Percentiles rank a stretch among this genome's conserved stretches.
Conservation (phyloP, 768 basidiomycete species). For the Hypholoma fasciculare region DNA sequence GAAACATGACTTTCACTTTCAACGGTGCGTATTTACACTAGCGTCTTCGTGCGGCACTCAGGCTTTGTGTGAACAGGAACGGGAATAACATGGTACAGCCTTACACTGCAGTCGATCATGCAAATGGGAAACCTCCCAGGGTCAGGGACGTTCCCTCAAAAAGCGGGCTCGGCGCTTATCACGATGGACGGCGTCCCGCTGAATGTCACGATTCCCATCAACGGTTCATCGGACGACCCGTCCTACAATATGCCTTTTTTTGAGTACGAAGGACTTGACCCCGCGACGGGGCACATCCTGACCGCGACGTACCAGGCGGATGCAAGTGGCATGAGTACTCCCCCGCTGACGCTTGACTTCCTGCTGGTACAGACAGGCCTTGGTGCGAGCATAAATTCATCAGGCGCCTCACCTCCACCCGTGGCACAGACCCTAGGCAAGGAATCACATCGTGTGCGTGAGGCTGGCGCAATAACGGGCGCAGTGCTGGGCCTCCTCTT, state of each 20-base stretch:
- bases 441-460: background rate
- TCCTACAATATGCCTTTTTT: background rate
- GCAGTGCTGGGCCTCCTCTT: background rate
- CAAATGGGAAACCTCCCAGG: background rate
- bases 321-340: background rate
- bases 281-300: background rate
- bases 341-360: conserved; percentile 5
- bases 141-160: background rate
- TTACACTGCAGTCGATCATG: background rate
- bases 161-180: background rate
- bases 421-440: background rate
- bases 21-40: background rate
- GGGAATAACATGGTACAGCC: conserved; percentile 2
- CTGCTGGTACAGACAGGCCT: background rate
- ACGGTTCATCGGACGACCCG: background rate
- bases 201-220: background rate
- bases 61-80: background rate
- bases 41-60: background rate
- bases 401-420: background rate
- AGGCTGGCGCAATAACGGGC: background rate
- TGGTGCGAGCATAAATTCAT: too few relatives aligned
- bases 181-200: background rate
- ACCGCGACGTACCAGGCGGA: background rate
- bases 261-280: background rate
- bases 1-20: background rate